Evolutionary conservation across 768 basidiomycete species (phyloP).

Genomic region (Tricholoma hemisulphureum): DNA sequence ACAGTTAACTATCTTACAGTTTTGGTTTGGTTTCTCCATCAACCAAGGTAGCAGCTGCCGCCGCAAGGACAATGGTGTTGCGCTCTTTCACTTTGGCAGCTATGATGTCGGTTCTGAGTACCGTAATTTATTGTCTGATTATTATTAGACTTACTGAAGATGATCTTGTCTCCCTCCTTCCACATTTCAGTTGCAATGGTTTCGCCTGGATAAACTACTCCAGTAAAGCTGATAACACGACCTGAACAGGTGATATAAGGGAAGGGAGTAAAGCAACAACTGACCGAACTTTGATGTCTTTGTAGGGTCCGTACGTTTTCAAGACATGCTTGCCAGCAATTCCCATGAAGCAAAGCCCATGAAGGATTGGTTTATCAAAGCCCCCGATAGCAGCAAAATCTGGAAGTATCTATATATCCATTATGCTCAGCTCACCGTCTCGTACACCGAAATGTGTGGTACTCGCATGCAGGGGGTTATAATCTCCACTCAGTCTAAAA

Average conservation of each 20-base stretch:
- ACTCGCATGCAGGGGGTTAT: constrained; percentile 84
- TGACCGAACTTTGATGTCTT: constrained; percentile 93
- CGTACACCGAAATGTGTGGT: not conserved
- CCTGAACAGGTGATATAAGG: not conserved
- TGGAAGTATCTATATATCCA: constrained; percentile 67
- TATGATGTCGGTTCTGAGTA: constrained; percentile 28
- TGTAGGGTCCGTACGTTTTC: constrained; percentile 80
- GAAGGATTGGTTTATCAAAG: constrained; percentile 86
- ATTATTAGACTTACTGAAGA: constrained; percentile 79
- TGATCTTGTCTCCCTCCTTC: constrained; percentile 89
- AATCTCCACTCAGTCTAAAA: constrained; percentile 81
- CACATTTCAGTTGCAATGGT: constrained; percentile 97
- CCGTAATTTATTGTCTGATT: not conserved
- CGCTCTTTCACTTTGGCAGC: constrained; percentile 90
- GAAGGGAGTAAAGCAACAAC: constrained; percentile 14
- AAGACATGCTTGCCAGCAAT: constrained; percentile 90
- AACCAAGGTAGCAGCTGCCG: constrained; percentile 77
- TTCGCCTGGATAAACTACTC: constrained; percentile 92
- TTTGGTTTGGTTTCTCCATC: constrained; percentile 55
- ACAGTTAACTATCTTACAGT: constrained; percentile 39
- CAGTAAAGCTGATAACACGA: constrained; percentile 63
- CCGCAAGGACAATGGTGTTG: constrained; percentile 64
- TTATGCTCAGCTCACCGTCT: not conserved
- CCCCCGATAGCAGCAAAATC: constrained; percentile 95
- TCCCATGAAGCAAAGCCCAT: constrained; percentile 90